Base-by-base conservation (phyloP, 176 grass and related monocot genomes). In the Guadua angustifolia region DNA sequence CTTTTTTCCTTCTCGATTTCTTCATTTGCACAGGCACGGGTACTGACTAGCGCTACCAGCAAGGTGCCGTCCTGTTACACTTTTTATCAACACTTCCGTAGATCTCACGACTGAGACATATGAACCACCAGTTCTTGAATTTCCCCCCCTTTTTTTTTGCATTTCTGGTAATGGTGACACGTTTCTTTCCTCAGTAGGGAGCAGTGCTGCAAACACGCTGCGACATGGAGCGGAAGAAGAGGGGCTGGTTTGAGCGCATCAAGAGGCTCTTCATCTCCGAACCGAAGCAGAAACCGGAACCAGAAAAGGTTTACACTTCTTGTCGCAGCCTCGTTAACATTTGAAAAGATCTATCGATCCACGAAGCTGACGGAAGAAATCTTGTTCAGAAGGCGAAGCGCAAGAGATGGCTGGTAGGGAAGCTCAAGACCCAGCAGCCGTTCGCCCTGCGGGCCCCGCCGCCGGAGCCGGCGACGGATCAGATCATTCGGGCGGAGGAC, bases 161-260 rank as follows among this genome's bases (percentile, higher is more conserved):
- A 19, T 67, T 58, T 79, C 71, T 44, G 77, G 63, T 52, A 49
- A 73, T 55, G 65, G 26, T 10, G 85, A 25, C 79, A 15, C 35
- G 16, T 33, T 18, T 50, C 4, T 70, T 5, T 12, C 17, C 53
- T 74, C 26, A 2, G 57, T 24, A 13, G 18, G 58, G 57, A 10
- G 73, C 19, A 4, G 57, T 63, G 32, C 18, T 5, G 39, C 11
- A 1, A 13, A 21, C 40, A 9, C 9, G 6, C 29, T 26, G 22
- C 51, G 43, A 15, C 22, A 86, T 80, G 85, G 72, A 80, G 77
- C 87, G 78, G 87, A 82, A 29, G 88, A 84, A 79, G 77, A 60
- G 63, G 76, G 57, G 81, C 73, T 92, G 84, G 91, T 78, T 92
- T n/a, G 84, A 92, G 47, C 91, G 87, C 40, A 82, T 92, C 87